These are phyloP conservation scores for Sphagnurus paluster DNA, from an alignment of 1,284 basidiomycete genomes.

Conservation along the genomic window DNA sequence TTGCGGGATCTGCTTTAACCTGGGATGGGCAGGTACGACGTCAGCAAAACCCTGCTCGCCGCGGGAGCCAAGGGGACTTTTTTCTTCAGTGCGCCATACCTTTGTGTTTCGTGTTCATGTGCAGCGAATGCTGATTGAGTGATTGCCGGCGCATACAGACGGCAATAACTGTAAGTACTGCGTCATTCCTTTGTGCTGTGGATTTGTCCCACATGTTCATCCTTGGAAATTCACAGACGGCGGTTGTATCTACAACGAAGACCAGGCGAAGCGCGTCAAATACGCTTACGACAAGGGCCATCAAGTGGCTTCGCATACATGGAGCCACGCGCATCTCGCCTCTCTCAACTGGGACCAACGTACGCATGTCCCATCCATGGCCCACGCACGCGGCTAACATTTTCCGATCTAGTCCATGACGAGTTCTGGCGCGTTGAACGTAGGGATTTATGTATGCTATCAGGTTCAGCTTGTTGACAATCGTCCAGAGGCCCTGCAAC, in stretches of 20 bases:
- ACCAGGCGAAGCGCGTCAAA: constrained; percentile 31
- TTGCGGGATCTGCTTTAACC: background rate
- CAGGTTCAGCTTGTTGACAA: background rate
- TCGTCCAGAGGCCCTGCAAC: constrained; percentile 27
- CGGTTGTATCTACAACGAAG: constrained; percentile 36
- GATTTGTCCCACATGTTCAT: background rate
- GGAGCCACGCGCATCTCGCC: constrained; percentile 36
- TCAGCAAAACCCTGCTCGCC: constrained; percentile 38
- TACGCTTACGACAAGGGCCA: constrained; percentile 40
- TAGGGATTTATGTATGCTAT: constrained; percentile 8
- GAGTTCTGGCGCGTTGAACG: constrained; percentile 26
- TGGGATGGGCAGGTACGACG: constrained; percentile 29
- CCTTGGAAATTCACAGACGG: constrained; percentile 21
- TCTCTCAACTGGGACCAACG: constrained; percentile 33
- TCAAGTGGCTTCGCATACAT: constrained; percentile 45
- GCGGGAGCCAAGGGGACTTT: constrained; percentile 49
- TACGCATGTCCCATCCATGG: constrained; percentile 1
- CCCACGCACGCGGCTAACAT: background rate
- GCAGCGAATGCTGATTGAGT: background rate
- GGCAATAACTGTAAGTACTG: constrained; percentile 28
- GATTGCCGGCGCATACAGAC: constrained; percentile 17
- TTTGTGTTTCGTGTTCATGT: background rate
- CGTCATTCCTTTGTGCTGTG: background rate
- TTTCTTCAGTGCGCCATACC: constrained; percentile 47
- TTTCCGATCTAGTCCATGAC: constrained; percentile 17